These are phyloP conservation scores for Botrytis elliptica DNA, from an alignment of 2,329 filamentous ascomycete species.

Conservation along the genomic window DNA sequence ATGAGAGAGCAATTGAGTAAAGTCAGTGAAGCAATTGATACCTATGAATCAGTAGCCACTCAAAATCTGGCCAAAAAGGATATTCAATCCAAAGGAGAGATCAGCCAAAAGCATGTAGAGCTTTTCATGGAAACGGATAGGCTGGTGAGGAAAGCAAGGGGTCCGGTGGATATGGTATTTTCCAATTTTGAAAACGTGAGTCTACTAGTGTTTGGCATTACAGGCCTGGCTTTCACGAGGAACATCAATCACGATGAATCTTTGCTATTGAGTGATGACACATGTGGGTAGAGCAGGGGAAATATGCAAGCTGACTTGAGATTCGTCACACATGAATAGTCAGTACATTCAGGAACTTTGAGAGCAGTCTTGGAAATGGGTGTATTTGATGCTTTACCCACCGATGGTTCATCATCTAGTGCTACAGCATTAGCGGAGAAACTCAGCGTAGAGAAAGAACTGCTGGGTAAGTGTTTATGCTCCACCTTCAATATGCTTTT, in stretches of 20 bases:
- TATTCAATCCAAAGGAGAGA: constrained; percentile 3
- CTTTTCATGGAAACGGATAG: constrained; percentile 15
- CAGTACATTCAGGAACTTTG: constrained; percentile 22
- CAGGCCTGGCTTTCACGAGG: background rate
- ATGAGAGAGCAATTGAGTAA: constrained; percentile 17
- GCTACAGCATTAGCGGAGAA: constrained; percentile 28
- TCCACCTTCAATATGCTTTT: background rate
- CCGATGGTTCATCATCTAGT: constrained; percentile 26
- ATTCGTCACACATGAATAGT: constrained; percentile 17
- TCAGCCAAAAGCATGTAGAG: constrained; percentile 8
- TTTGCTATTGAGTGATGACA: background rate
- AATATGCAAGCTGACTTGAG: constrained; percentile 6
- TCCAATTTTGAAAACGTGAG: constrained; percentile 20
- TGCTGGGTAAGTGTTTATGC: constrained; percentile 28
- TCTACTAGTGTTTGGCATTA: background rate
- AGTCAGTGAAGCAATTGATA: constrained; percentile 11
- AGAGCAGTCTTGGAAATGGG: constrained; percentile 33
- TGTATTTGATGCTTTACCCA: constrained; percentile 30
- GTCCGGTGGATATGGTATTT: constrained; percentile 17
- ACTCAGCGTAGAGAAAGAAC: constrained; percentile 29
- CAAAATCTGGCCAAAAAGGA: background rate
- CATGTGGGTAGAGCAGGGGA: background rate
- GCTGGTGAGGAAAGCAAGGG: constrained; percentile 11
- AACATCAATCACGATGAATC: background rate
- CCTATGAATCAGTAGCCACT: constrained; percentile 3